Conservation (phyloP, 139 green algal species). For the Chlamydomonas sp. region DNA sequence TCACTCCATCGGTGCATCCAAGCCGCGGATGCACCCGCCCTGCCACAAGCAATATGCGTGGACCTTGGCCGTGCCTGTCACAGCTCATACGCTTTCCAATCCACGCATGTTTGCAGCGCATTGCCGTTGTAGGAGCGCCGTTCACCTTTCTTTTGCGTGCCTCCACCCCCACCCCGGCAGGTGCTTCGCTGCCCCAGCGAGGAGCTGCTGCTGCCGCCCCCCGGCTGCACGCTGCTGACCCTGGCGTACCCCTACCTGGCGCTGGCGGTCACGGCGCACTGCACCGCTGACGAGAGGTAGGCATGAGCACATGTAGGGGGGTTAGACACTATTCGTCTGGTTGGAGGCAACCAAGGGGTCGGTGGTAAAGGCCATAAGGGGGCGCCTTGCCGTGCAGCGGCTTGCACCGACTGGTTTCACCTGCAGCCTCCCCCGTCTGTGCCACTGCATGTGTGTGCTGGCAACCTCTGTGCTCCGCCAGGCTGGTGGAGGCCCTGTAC, state of each 20-base stretch:
- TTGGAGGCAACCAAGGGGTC: too few species aligned
- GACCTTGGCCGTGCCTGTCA: not conserved
- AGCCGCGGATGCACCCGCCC: not conserved
- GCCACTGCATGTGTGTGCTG: too few species aligned
- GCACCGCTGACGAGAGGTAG: slow-evolving; percentile 19
- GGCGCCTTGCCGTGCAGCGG: too few species aligned
- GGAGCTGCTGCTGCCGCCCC: slow-evolving; percentile 17
- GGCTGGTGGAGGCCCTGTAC: slow-evolving; percentile 31
- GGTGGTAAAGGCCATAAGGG: too few species aligned
- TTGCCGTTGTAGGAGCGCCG: not conserved
- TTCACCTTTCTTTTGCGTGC: not conserved
- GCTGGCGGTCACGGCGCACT: slow-evolving; percentile 23
- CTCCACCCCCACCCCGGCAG: not conserved
- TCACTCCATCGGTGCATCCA: not conserved
- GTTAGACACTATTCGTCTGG: too few species aligned
- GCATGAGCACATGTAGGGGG: not conserved
- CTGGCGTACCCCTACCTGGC: slow-evolving; percentile 25
- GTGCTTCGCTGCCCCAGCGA: slow-evolving; percentile 7
- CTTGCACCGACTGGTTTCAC: too few species aligned
- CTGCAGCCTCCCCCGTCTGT: too few species aligned
- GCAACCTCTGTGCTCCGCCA: not conserved
- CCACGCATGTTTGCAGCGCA: not conserved
- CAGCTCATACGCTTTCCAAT: not conserved
- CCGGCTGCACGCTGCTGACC: not conserved
- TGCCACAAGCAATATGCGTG: not conserved